A percentile compares a stretch with the other conserved stretches of the same genome.
Evolutionary conservation across 805 yeast species (phyloP).

Genomic region (Starmera amethionina): DNA sequence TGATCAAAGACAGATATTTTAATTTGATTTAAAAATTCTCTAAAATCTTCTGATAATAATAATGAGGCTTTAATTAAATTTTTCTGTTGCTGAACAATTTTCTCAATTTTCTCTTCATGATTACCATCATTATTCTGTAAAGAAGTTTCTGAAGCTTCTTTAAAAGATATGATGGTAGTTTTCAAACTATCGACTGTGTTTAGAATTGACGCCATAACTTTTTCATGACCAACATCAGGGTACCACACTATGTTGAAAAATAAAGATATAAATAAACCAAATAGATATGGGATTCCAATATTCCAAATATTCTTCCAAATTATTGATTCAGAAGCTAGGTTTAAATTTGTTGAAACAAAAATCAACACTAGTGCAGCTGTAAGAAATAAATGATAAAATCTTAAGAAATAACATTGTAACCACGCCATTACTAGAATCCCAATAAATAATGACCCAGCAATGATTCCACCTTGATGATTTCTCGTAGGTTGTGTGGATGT

Average conservation of each 20-base stretch:
- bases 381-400: slow-evolving; percentile 28
- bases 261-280: slow-evolving; percentile 31
- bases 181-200: slow-evolving; percentile 16
- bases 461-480: slow-evolving; percentile 35
- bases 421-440: slow-evolving; percentile 29
- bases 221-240: slow-evolving; percentile 33
- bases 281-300: slow-evolving; percentile 33
- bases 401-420: slow-evolving; percentile 29
- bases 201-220: slow-evolving; percentile 18
- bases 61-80: slow-evolving; percentile 23
- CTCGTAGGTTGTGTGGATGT: slow-evolving; percentile 29
- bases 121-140: background rate
- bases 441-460: slow-evolving; percentile 30
- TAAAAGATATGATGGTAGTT: slow-evolving; percentile 12
- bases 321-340: slow-evolving; percentile 17
- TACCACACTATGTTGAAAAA: slow-evolving; percentile 23
- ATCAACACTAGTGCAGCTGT: slow-evolving; percentile 28
- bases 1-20: slow-evolving; percentile 25
- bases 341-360: slow-evolving; percentile 17
- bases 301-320: slow-evolving; percentile 30
- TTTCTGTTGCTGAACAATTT: slow-evolving; percentile 16
- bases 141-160: slow-evolving; percentile 1
- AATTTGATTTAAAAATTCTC: slow-evolving; percentile 33
- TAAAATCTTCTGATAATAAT: slow-evolving; percentile 27
- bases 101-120: slow-evolving; percentile 7